Evolutionary conservation across 352 stramenopile genomes (phyloP), one percentile per base, ranked within the genome.

Genomic region (Thraustochytrium sp.): DNA sequence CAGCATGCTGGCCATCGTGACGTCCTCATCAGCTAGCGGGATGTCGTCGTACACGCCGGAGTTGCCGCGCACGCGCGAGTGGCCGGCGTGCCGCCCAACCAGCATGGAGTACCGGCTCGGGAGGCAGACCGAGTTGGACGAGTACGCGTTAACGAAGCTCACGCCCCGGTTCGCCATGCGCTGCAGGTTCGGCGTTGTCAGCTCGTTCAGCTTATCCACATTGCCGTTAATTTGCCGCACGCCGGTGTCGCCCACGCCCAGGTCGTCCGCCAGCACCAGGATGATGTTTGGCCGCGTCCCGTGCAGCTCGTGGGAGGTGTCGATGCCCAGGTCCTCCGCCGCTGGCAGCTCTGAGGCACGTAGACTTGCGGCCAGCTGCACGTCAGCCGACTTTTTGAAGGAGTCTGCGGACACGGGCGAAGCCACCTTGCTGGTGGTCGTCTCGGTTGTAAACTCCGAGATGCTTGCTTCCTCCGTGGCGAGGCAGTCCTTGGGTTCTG

Each of bases 91-190:
- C 13, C 53, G 48, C 11, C 68, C 68, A 3, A 80, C 68, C 18
- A 65, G 53, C 48, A 80, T 61, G 0, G 68, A 80, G 34, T 80
- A 72, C 2, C 68, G 68, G 51, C 68, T 80, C 21, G 68, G 68
- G 8, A 80, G 26, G 38, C 68, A 80, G 0, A 80, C 68, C 23
- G 68, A 44, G 49, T 80, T 63, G 1, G 37, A 4, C 18, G 48
- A 46, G 44, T 80, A 80, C 26, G 68, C 68, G 13, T 40, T 23
- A 5, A 44, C 46, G 9, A 80, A 80, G 4, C 13, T 26, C 44
- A 80, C 46, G 18, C 68, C 68, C 18, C 53, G 23, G 53, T 80
- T 53, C 1, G 68, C 68, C 68, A 80, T 80, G 9, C 31, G n/a
- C 53, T 80, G 68, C 34, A 80, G 23, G 42, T 63, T 21, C 31